phyloP scores from a whole-genome alignment of 441 rosid genomes.

The Cnidoscolus chayamansa region DNA sequence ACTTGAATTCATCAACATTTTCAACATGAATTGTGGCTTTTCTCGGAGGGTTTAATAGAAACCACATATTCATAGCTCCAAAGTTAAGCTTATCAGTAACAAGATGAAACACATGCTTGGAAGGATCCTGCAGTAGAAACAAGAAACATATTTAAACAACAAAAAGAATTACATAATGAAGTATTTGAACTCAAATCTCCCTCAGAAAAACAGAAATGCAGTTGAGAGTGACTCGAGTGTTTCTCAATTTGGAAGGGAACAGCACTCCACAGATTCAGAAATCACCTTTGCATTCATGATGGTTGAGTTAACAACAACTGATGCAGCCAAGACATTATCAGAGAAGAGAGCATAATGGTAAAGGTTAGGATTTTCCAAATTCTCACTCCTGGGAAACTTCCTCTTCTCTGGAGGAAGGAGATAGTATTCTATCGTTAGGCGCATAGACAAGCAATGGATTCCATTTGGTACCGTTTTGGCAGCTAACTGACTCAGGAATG shows the following conservation, averaged over 20 bases:
- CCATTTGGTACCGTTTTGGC: slow-evolving; percentile 94
- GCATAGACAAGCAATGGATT: slow-evolving; percentile 93
- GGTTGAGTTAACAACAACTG: slow-evolving; percentile 96
- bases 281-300: slow-evolving; percentile 83
- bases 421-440: slow-evolving; percentile 84
- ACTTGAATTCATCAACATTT: slow-evolving; percentile 93
- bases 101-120: slow-evolving; percentile 92
- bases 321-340: slow-evolving; percentile 96
- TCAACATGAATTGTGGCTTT: slow-evolving; percentile 90
- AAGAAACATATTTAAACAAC: slow-evolving; percentile 13
- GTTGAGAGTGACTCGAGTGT: not conserved
- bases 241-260: not conserved
- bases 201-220: not conserved
- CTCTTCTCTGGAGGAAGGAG: slow-evolving; percentile 89
- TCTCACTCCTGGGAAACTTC: slow-evolving; percentile 75
- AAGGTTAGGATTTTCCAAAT: slow-evolving; percentile 74
- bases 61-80: slow-evolving; percentile 99
- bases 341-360: slow-evolving; percentile 94
- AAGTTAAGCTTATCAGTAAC: slow-evolving; percentile 91
- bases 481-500: slow-evolving; percentile 96
- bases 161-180: slow-evolving; percentile 6
- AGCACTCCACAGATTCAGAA: not conserved
- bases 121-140: slow-evolving; percentile 66
- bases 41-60: slow-evolving; percentile 89
- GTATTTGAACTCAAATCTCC: not conserved